A percentile compares a stretch with the other conserved stretches of the same genome.
Conservation (phyloP, 768 basidiomycete species). For the Agaricus blazei region DNA sequence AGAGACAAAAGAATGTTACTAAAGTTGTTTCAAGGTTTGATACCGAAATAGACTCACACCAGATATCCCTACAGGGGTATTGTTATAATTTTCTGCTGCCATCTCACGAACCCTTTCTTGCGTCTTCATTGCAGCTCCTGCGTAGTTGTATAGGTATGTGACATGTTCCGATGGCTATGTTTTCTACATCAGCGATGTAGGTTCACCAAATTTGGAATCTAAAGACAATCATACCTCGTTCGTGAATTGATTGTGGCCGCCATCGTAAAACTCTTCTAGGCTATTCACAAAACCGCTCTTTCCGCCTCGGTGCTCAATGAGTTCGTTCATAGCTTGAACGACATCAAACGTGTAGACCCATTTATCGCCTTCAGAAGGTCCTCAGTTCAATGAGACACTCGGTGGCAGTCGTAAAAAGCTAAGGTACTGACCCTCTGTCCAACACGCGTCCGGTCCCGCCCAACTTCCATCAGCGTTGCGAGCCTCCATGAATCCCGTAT, state of each 20-base stretch:
- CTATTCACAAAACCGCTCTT: slow-evolving; percentile 60
- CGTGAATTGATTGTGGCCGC: slow-evolving; percentile 74
- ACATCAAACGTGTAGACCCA: slow-evolving; percentile 74
- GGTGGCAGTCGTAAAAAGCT: not conserved
- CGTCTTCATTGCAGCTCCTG: slow-evolving; percentile 61
- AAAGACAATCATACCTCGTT: slow-evolving; percentile 50
- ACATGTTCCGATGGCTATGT: slow-evolving; percentile 77
- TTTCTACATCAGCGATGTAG: not conserved
- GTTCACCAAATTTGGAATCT: not conserved
- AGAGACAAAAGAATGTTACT: not conserved
- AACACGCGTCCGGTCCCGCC: slow-evolving; percentile 67
- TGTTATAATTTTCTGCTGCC: slow-evolving; percentile 58
- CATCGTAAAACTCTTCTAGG: slow-evolving; percentile 50
- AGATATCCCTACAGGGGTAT: slow-evolving; percentile 61
- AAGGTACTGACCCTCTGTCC: slow-evolving; percentile 61
- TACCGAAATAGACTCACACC: slow-evolving; percentile 40
- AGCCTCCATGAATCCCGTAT: slow-evolving; percentile 80
- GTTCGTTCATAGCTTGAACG: slow-evolving; percentile 60
- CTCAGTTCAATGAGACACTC: not conserved
- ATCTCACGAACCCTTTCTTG: slow-evolving; percentile 66
- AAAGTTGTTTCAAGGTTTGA: not conserved
- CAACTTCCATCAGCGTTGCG: slow-evolving; percentile 59
- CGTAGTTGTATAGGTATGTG: slow-evolving; percentile 72
- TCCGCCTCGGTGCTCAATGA: slow-evolving; percentile 63
- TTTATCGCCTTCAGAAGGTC: slow-evolving; percentile 29